These are phyloP conservation scores for Favolaschia claudopus DNA, from an alignment of 768 basidiomycete species.

Conservation along the genomic window DNA sequence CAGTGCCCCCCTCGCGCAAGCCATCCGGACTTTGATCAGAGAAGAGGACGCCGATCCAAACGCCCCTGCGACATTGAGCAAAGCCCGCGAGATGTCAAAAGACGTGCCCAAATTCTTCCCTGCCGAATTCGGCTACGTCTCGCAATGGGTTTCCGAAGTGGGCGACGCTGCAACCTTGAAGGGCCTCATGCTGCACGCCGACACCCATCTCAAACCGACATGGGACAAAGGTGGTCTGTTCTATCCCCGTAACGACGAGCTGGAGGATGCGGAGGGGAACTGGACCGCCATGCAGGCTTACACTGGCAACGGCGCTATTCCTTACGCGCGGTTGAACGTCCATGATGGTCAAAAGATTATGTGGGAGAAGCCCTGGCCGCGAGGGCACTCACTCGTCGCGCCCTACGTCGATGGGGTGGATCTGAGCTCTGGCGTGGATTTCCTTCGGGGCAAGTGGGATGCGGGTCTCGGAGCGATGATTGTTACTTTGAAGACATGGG, in stretches of 20 bases:
- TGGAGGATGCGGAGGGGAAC: conserved; percentile 10
- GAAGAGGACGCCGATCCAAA: conserved; percentile 12
- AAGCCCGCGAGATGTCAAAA: conserved; percentile 17
- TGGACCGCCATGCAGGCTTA: conserved; percentile 15
- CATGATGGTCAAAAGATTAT: conserved; percentile 20
- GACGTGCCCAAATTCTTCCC: not conserved
- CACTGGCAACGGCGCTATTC: conserved; percentile 18
- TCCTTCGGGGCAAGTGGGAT: conserved; percentile 14
- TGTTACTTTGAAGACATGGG: conserved; percentile 16
- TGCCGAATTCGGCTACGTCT: conserved; percentile 17
- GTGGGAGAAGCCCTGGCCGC: conserved; percentile 19
- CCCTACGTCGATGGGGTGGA: conserved; percentile 21
- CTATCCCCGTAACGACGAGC: conserved; percentile 14
- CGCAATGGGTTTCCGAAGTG: conserved; percentile 15
- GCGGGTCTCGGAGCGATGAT: conserved; percentile 16
- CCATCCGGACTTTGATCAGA: conserved; percentile 10
- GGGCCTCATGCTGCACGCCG: conserved; percentile 18
- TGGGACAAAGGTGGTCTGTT: conserved; percentile 20
- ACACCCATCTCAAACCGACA: conserved; percentile 14
- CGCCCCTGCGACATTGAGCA: not conserved
- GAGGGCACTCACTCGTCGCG: not conserved
- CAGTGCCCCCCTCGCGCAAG: not conserved
- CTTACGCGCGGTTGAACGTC: conserved; percentile 21
- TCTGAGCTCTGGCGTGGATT: conserved; percentile 12
- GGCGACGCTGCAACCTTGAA: conserved; percentile 6